A percentile compares a stretch with the other conserved stretches of the same genome.
phyloP scores from a whole-genome alignment of 202 grass and related monocot species.

The Panicum hallii region DNA sequence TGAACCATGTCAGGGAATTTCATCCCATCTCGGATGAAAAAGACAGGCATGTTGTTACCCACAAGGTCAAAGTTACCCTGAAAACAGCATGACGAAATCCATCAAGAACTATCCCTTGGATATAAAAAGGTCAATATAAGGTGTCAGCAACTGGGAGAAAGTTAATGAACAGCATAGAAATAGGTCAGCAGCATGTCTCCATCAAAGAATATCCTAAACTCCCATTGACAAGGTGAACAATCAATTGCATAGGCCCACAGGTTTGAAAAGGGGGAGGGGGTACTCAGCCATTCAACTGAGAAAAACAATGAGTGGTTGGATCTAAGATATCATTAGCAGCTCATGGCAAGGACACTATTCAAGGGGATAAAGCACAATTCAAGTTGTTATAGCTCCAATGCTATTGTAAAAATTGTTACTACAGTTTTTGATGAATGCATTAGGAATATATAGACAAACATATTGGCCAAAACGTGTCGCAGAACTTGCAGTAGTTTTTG shows the following conservation, averaged over 20 bases:
- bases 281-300: neutral
- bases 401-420: neutral
- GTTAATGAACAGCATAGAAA: neutral
- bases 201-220: neutral
- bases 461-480: neutral
- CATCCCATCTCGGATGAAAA: conserved; percentile 91
- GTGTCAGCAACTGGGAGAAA: neutral
- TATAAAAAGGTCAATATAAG: neutral
- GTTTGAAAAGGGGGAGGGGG: neutral
- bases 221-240: neutral
- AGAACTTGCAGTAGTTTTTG: neutral
- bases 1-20: conserved; percentile 98
- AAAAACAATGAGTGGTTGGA: neutral
- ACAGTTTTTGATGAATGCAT: neutral
- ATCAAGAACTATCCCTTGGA: conserved; percentile 9
- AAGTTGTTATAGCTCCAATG: neutral
- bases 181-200: neutral
- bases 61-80: conserved; percentile 96
- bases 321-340: neutral
- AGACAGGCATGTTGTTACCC: conserved; percentile 91
- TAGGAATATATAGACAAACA: neutral
- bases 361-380: neutral
- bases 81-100: conserved; percentile 17
- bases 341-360: neutral
- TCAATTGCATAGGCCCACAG: neutral